These are phyloP conservation scores for Saccharomycopsis oosterbeekiorum DNA, from an alignment of 805 yeast species.

Conservation along the genomic window DNA sequence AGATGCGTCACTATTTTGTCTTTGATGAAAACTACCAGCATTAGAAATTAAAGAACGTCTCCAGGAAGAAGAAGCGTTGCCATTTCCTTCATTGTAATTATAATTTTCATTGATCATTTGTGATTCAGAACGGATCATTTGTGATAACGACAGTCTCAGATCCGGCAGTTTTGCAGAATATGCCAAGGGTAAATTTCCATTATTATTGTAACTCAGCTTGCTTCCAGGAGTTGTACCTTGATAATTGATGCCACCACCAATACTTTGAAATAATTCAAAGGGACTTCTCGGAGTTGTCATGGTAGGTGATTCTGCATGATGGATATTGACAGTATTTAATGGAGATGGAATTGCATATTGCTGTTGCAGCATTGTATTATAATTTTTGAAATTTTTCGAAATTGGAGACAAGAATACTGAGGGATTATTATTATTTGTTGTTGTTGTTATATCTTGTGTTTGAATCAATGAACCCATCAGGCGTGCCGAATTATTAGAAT, in stretches of 20 bases:
- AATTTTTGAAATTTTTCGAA: neutral
- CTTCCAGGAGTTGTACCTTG: neutral
- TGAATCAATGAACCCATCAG: neutral
- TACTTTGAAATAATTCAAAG: neutral
- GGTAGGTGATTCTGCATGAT: neutral
- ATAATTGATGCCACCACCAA: neutral
- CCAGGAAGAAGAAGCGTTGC: neutral
- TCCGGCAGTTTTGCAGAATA: neutral
- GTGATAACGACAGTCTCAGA: neutral
- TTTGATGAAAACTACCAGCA: slow-evolving; percentile 1
- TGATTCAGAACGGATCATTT: neutral
- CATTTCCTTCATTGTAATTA: neutral
- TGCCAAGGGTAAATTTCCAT: neutral
- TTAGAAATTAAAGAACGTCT: neutral
- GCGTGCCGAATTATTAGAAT: neutral
- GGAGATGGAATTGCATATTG: neutral
- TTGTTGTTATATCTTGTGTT: neutral
- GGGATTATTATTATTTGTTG: neutral
- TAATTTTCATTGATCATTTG: neutral
- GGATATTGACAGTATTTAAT: neutral
- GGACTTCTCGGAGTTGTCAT: neutral
- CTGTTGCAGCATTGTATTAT: neutral
- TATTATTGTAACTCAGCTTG: neutral
- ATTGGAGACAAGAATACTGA: neutral
- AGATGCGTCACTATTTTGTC: neutral